These are phyloP conservation scores for Aspergillus ellipticus DNA, from an alignment of 495 filamentous ascomycete genomes.

Conservation along the genomic window DNA sequence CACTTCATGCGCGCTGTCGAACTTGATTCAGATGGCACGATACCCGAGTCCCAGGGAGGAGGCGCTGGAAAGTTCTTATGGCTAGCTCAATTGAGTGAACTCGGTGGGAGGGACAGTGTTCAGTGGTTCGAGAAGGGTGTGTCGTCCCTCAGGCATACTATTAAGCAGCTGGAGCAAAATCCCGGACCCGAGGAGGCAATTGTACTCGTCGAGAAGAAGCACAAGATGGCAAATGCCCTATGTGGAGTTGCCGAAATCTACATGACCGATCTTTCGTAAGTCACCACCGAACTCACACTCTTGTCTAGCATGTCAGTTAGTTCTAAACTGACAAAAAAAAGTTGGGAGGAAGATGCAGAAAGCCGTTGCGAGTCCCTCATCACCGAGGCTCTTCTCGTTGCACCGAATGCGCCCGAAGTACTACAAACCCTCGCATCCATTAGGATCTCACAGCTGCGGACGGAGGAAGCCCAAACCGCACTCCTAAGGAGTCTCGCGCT, in stretches of 20 bases:
- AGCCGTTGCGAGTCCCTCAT: slow-evolving; percentile 76
- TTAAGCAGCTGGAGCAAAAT: slow-evolving; percentile 50
- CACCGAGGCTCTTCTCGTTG: slow-evolving; percentile 77
- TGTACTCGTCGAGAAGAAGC: slow-evolving; percentile 62
- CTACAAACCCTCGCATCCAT: slow-evolving; percentile 92
- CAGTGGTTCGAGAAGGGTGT: slow-evolving; percentile 84
- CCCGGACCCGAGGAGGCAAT: slow-evolving; percentile 37
- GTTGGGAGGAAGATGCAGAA: slow-evolving; percentile 89
- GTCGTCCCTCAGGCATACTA: slow-evolving; percentile 59
- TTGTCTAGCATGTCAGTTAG: not conserved
- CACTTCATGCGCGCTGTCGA: slow-evolving; percentile 67
- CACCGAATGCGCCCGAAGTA: slow-evolving; percentile 71
- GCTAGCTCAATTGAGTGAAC: slow-evolving; percentile 87
- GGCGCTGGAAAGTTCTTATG: slow-evolving; percentile 95
- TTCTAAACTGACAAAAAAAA: slow-evolving; percentile 20
- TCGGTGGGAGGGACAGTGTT: slow-evolving; percentile 80
- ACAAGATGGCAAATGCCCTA: slow-evolving; percentile 76
- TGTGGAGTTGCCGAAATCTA: slow-evolving; percentile 92
- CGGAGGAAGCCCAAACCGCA: slow-evolving; percentile 74
- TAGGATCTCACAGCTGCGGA: slow-evolving; percentile 77
- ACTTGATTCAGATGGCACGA: slow-evolving; percentile 66
- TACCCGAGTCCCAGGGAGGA: slow-evolving; percentile 60
- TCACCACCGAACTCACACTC: slow-evolving; percentile 3
- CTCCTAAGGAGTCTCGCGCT: slow-evolving; percentile 68
- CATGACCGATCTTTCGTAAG: slow-evolving; percentile 87